Percentiles rank a stretch among this genome's conserved stretches.
Conservation (phyloP, 2,329 filamentous ascomycete species). For the Sporothrix inflata region DNA sequence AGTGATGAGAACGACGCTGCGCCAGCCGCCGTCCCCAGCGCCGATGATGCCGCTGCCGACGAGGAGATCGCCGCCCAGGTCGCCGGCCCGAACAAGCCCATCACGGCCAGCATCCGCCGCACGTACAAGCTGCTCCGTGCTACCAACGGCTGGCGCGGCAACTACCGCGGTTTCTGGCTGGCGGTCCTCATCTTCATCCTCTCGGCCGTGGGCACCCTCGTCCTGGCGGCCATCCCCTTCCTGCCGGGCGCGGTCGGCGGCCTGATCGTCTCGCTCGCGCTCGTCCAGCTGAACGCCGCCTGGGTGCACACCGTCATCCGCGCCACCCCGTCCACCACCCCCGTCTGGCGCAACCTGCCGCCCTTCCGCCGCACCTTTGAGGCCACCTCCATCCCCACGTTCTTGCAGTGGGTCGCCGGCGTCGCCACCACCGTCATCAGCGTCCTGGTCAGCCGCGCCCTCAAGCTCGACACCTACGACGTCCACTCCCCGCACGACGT, state of each 20-base stretch:
- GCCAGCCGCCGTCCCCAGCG: neutral
- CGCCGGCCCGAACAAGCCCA: slow-evolving; percentile 44
- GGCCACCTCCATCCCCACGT: slow-evolving; percentile 69
- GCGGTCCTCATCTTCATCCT: slow-evolving; percentile 46
- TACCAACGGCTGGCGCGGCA: slow-evolving; percentile 65
- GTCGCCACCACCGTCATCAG: slow-evolving; percentile 56
- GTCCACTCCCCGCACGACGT: slow-evolving; percentile 45
- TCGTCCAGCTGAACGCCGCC: slow-evolving; percentile 70
- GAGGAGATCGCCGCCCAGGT: slow-evolving; percentile 44
- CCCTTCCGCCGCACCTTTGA: slow-evolving; percentile 65
- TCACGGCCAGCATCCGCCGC: slow-evolving; percentile 57
- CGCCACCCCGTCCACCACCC: slow-evolving; percentile 62
- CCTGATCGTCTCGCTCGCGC: slow-evolving; percentile 60
- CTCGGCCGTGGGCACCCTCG: slow-evolving; percentile 43
- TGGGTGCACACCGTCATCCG: slow-evolving; percentile 86
- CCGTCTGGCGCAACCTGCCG: slow-evolving; percentile 68
- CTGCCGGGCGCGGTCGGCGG: slow-evolving; percentile 46
- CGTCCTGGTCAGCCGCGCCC: slow-evolving; percentile 48
- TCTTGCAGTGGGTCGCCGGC: slow-evolving; percentile 62
- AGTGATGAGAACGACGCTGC: slow-evolving; percentile 41
- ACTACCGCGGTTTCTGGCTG: slow-evolving; percentile 70
- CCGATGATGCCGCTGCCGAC: slow-evolving; percentile 41
- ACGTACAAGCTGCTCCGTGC: slow-evolving; percentile 60
- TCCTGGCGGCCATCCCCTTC: slow-evolving; percentile 49
- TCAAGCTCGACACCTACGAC: slow-evolving; percentile 51